phyloP scores from a whole-genome alignment of 768 basidiomycete species.

The Mycena haematopus region DNA sequence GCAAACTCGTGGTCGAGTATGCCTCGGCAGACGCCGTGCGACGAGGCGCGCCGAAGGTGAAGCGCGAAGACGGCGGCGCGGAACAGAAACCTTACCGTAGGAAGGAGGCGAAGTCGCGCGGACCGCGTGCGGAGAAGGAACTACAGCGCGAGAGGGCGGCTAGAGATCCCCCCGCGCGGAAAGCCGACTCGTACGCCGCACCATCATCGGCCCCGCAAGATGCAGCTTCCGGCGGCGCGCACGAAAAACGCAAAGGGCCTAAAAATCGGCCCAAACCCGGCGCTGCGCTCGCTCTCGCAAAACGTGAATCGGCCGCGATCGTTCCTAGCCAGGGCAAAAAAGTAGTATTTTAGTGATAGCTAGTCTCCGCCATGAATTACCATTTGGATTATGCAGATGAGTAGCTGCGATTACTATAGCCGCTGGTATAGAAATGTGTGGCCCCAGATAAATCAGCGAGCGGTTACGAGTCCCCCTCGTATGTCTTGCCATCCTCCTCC shows the following conservation, averaged over 20 bases:
- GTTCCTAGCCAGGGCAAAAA: slow-evolving; percentile 73
- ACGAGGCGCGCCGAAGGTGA: slow-evolving; percentile 66
- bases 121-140: slow-evolving; percentile 26
- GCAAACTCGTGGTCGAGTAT: slow-evolving; percentile 87
- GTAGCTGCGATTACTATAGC: not conserved
- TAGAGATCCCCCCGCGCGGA: slow-evolving; percentile 19
- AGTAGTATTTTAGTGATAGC: slow-evolving; percentile 62
- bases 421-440: not conserved
- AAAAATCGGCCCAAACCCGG: slow-evolving; percentile 72
- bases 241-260: slow-evolving; percentile 34
- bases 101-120: slow-evolving; percentile 27
- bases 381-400: slow-evolving; percentile 10
- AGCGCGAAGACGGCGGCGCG: slow-evolving; percentile 29
- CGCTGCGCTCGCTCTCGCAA: slow-evolving; percentile 79
- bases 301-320: slow-evolving; percentile 79
- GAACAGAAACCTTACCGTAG: slow-evolving; percentile 14
- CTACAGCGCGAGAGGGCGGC: slow-evolving; percentile 12
- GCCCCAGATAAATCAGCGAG: not conserved
- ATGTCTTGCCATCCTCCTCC: slow-evolving; percentile 50
- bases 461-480: not conserved
- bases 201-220: slow-evolving; percentile 1
- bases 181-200: slow-evolving; percentile 6
- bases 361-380: slow-evolving; percentile 16
- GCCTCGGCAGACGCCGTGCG: slow-evolving; percentile 90
- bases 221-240: slow-evolving; percentile 11